Conservation (phyloP, 768 basidiomycete species). For the Leccinellum albellum region DNA sequence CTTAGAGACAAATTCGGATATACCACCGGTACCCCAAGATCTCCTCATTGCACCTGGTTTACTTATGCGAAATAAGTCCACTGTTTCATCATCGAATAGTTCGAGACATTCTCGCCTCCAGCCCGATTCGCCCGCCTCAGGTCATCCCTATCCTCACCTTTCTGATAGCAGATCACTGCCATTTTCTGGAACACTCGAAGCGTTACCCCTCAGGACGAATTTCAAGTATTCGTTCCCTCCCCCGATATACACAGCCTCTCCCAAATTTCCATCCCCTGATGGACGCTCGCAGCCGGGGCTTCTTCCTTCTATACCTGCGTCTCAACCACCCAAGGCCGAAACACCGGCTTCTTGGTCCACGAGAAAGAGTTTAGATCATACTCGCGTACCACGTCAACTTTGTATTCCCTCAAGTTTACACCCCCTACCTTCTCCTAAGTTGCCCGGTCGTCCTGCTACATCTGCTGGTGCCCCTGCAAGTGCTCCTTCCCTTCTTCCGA, state of each 20-base stretch:
- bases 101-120: slow-evolving; percentile 24
- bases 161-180: slow-evolving; percentile 12
- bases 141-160: slow-evolving; percentile 9
- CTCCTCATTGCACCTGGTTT: slow-evolving; percentile 9
- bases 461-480: slow-evolving; percentile 30
- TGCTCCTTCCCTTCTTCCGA: slow-evolving; percentile 2
- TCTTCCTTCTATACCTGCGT: slow-evolving; percentile 29
- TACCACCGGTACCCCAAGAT: slow-evolving; percentile 13
- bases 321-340: slow-evolving; percentile 18
- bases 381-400: slow-evolving; percentile 11
- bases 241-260: slow-evolving; percentile 3
- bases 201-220: slow-evolving; percentile 10
- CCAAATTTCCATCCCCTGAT: slow-evolving; percentile 8
- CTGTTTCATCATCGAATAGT: slow-evolving; percentile 19
- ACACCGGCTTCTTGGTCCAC: slow-evolving; percentile 18
- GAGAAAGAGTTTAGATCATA: slow-evolving; percentile 19
- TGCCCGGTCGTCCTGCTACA: slow-evolving; percentile 37
- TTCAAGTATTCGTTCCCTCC: slow-evolving; percentile 26
- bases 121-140: slow-evolving; percentile 16
- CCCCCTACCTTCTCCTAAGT: slow-evolving; percentile 9
- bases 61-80: slow-evolving; percentile 21
- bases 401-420: not conserved
- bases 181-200: not conserved
- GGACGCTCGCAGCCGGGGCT: slow-evolving; percentile 14
- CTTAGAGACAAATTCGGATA: slow-evolving; percentile 18